Conservation (phyloP, 371 early-diverging fungal species). For the Rhizopus sp. region DNA sequence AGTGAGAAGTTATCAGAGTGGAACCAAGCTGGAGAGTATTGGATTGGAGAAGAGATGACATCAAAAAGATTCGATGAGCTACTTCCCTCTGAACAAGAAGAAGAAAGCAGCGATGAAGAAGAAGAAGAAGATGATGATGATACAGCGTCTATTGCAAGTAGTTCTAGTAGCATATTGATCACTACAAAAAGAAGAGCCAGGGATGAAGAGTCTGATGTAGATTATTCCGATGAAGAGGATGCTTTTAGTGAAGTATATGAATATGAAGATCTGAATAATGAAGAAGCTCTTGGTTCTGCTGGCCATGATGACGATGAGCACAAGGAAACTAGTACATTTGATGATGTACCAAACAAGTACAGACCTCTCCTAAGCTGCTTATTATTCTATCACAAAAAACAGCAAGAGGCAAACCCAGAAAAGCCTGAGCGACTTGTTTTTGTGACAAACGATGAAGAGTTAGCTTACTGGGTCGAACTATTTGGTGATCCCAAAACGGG, state of each 20-base stretch:
- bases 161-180: slow-evolving; percentile 9
- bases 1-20: slow-evolving; percentile 53
- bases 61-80: slow-evolving; percentile 27
- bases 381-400: slow-evolving; percentile 35
- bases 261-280: neutral
- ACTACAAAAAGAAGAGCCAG: slow-evolving; percentile 19
- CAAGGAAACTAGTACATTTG: slow-evolving; percentile 17
- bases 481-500: slow-evolving; percentile 47
- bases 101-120: slow-evolving; percentile 19
- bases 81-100: slow-evolving; percentile 18
- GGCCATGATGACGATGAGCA: slow-evolving; percentile 14
- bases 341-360: slow-evolving; percentile 40
- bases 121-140: slow-evolving; percentile 16
- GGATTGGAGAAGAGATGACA: slow-evolving; percentile 47
- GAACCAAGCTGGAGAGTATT: slow-evolving; percentile 51
- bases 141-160: slow-evolving; percentile 23
- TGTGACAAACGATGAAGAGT: slow-evolving; percentile 50
- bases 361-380: slow-evolving; percentile 46
- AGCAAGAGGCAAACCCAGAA: slow-evolving; percentile 4
- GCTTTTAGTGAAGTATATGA: neutral
- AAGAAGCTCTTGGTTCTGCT: neutral
- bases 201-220: slow-evolving; percentile 20
- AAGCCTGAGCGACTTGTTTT: slow-evolving; percentile 30
- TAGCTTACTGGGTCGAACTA: slow-evolving; percentile 52
- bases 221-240: slow-evolving; percentile 12